These are phyloP conservation scores for Paraurostyla sp. DNA, from an alignment of 73 alveolate species.

Conservation along the genomic window DNA sequence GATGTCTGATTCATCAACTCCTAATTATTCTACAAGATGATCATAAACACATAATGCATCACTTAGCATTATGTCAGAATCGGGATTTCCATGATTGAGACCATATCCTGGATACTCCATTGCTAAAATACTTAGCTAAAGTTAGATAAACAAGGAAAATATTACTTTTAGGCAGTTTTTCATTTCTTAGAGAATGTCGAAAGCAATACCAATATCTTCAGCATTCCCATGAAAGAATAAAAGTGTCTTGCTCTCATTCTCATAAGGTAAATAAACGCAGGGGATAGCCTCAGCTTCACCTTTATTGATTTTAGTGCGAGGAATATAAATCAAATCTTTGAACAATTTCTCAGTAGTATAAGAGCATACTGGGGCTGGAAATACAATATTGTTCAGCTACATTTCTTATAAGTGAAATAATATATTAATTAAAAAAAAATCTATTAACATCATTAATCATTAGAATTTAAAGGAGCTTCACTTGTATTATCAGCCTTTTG, in stretches of 20 bases:
- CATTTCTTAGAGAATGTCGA: constrained; percentile 20
- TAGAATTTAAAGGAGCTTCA: not conserved
- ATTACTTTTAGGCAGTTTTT: constrained; percentile 20
- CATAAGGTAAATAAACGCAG: constrained; percentile 76
- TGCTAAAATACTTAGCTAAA: constrained; percentile 78
- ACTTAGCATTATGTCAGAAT: constrained; percentile 75
- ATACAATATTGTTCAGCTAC: constrained; percentile 18
- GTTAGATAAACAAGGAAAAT: not conserved
- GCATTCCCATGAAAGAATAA: constrained; percentile 91
- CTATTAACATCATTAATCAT: not conserved
- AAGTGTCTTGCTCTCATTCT: constrained; percentile 65
- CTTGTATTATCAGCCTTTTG: not conserved
- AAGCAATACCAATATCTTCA: constrained; percentile 81
- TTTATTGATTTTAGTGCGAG: not conserved
- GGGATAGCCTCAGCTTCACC: constrained; percentile 71
- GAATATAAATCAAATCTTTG: constrained; percentile 16
- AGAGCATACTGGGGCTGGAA: constrained; percentile 3
- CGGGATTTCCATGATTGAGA: constrained; percentile 78
- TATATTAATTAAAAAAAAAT: not conserved
- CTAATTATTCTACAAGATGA: constrained; percentile 77
- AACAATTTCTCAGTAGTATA: constrained; percentile 4
- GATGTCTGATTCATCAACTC: constrained; percentile 81
- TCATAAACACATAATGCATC: constrained; percentile 90
- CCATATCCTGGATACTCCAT: constrained; percentile 97
- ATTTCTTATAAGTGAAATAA: not conserved